Conservation (phyloP, 768 basidiomycete species). For the Zangia roseola region DNA sequence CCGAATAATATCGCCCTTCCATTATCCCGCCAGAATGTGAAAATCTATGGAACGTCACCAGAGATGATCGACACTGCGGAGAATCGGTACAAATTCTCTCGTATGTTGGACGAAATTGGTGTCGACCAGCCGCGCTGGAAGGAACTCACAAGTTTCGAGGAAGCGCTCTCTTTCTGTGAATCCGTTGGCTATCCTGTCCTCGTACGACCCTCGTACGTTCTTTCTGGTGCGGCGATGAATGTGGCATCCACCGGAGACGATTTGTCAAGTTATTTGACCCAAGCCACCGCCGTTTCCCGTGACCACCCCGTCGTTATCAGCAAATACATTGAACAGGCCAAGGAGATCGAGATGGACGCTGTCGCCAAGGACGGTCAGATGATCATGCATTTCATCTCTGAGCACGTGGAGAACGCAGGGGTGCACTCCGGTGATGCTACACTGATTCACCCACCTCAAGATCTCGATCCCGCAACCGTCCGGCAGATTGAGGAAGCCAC, state of each 20-base stretch:
- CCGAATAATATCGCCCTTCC: conserved; percentile 98
- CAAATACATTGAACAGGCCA: conserved; percentile 99
- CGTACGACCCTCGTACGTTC: conserved; percentile 95
- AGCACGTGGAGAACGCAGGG: conserved; percentile 98
- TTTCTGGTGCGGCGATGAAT: conserved; percentile 99
- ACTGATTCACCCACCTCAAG: conserved; percentile 96
- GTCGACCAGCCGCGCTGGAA: conserved; percentile 99
- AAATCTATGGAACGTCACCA: conserved; percentile 97
- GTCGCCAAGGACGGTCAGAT: conserved; percentile 96
- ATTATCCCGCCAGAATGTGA: conserved; percentile 94
- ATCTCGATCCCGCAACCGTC: conserved; percentile 95
- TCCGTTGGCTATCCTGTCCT: conserved; percentile 95
- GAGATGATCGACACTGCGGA: conserved; percentile 99
- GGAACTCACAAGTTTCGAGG: conserved; percentile 88
- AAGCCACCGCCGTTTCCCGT: conserved; percentile 93
- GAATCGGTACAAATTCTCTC: conserved; percentile 99
- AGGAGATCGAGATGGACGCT: conserved; percentile 99
- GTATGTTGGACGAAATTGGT: conserved; percentile 94
- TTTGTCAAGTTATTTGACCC: conserved; percentile 86
- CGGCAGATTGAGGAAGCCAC: conserved; percentile 96
- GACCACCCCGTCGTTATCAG: conserved; percentile 98
- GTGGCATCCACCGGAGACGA: conserved; percentile 94
- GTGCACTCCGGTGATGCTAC: conserved; percentile 99
- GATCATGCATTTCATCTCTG: conserved; percentile 99
- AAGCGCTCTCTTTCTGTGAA: conserved; percentile 86